phyloP scores from a whole-genome alignment of 2,329 filamentous ascomycete genomes.

The Aspergillus latus region DNA sequence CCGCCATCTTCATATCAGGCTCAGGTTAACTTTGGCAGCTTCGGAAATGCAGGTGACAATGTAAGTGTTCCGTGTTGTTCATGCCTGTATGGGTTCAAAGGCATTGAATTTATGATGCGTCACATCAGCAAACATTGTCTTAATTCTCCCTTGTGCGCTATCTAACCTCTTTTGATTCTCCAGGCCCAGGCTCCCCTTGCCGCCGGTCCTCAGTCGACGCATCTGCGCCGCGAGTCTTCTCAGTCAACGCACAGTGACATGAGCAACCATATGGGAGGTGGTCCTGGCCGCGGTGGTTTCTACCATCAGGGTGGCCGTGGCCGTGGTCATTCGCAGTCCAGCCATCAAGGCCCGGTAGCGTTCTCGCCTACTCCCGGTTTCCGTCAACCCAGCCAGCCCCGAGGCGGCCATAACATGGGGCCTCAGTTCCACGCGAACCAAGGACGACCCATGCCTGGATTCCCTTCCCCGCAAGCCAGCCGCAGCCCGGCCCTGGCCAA shows the following conservation, averaged over 20 bases:
- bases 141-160: neutral
- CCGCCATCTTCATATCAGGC: conserved; percentile 74
- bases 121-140: neutral
- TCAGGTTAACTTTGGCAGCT: conserved; percentile 77
- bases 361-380: conserved; percentile 57
- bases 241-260: conserved; percentile 78
- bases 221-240: conserved; percentile 82
- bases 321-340: conserved; percentile 56
- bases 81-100: neutral
- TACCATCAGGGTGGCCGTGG: conserved; percentile 55
- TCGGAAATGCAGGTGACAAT: conserved; percentile 68
- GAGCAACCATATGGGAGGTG: conserved; percentile 56
- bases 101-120: neutral
- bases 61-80: conserved; percentile 54
- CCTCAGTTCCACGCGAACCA: conserved; percentile 52
- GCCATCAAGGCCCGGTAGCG: conserved; percentile 53
- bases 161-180: conserved; percentile 42
- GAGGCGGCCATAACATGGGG: conserved; percentile 53
- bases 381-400: conserved; percentile 53
- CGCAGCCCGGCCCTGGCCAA: conserved; percentile 66
- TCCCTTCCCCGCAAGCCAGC: conserved; percentile 63
- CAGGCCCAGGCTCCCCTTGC: conserved; percentile 62
- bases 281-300: conserved; percentile 56
- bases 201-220: conserved; percentile 65
- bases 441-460: conserved; percentile 45